Evolutionary conservation across 2,329 filamentous ascomycete genomes (phyloP).

Genomic region (Sporothrix pallida): DNA sequence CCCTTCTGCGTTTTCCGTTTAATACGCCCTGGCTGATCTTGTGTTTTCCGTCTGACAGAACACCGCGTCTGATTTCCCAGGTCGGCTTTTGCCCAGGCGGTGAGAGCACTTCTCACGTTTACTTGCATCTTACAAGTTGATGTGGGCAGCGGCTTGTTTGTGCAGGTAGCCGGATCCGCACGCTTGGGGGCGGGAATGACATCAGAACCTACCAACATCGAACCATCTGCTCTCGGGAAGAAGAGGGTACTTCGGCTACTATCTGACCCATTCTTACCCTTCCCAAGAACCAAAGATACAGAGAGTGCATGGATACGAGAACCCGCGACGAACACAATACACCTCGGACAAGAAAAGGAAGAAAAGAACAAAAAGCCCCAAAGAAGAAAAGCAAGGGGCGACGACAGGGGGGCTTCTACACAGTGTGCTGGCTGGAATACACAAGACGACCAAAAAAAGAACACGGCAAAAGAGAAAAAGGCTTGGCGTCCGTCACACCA

Average conservation of each 20-base stretch:
- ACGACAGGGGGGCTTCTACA: neutral
- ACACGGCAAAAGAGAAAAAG: neutral
- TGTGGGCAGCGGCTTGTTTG: neutral
- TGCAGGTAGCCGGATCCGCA: constrained; percentile 22
- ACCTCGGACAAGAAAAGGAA: neutral
- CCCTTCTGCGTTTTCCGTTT: neutral
- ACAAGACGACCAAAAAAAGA: constrained; percentile 19
- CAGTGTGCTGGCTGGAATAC: neutral
- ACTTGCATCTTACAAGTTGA: neutral
- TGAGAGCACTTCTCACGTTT: neutral
- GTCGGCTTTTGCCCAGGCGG: neutral
- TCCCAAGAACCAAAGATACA: too few species aligned
- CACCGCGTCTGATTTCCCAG: neutral
- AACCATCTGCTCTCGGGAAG: neutral
- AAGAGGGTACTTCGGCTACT: neutral
- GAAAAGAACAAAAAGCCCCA: neutral
- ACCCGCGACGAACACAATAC: neutral
- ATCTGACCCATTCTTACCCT: neutral
- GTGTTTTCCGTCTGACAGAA: constrained; percentile 2
- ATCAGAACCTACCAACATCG: constrained; percentile 9
- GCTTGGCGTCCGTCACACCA: constrained; percentile 8
- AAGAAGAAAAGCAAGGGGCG: neutral
- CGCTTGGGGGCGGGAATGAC: constrained; percentile 12
- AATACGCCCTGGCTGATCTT: constrained; percentile 17
- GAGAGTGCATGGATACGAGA: neutral